These are phyloP conservation scores for Metrosideros polymorpha DNA, from an alignment of 441 rosid genomes.

Conservation along the genomic window DNA sequence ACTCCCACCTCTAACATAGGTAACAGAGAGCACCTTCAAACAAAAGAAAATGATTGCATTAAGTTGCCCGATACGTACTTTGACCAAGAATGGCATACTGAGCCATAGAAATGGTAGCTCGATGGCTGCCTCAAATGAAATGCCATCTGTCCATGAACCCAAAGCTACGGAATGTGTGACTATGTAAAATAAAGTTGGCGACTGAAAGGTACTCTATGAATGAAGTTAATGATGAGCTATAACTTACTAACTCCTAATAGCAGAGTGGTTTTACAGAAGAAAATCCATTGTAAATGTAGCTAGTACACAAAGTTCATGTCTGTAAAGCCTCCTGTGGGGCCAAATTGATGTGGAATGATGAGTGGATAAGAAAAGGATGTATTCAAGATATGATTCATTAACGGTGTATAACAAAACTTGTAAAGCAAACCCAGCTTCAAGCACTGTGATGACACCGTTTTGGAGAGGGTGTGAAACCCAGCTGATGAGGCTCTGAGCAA, in stretches of 20 bases:
- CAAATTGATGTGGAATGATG: neutral
- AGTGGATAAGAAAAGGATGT: neutral
- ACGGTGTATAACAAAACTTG: neutral
- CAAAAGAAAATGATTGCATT: conserved; percentile 3
- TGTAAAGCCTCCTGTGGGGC: neutral
- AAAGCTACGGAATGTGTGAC: neutral
- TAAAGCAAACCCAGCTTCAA: neutral
- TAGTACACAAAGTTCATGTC: neutral
- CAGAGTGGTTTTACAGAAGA: neutral
- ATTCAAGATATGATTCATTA: neutral
- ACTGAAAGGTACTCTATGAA: neutral
- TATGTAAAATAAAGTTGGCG: neutral
- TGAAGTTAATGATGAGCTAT: neutral
- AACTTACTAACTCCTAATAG: neutral
- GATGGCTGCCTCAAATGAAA: neutral
- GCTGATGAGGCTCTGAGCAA: neutral
- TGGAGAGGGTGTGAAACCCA: neutral
- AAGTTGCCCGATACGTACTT: neutral
- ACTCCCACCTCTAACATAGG: conserved; percentile 48
- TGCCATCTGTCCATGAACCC: neutral
- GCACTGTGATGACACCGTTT: neutral
- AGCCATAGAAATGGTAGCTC: neutral
- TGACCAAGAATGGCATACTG: neutral
- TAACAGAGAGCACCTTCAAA: conserved; percentile 66
- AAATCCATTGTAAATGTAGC: neutral